These are phyloP conservation scores for Mycena citricolor DNA, from an alignment of 1,284 basidiomycete species.

Conservation along the genomic window DNA sequence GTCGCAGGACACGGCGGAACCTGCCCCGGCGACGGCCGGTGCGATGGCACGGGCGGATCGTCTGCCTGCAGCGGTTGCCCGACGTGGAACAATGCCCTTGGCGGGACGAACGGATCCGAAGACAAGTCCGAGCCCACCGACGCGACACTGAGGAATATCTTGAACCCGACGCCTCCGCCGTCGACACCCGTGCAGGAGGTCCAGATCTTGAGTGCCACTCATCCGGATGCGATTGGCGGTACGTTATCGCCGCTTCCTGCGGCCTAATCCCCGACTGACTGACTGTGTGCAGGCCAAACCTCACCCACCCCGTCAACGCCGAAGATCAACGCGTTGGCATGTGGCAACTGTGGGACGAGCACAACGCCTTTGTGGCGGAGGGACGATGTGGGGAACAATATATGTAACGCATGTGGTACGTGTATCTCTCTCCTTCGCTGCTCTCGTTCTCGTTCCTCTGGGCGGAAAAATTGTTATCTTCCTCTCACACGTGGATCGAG, in stretches of 20 bases:
- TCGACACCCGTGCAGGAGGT: neutral
- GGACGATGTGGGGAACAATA: constrained; percentile 92
- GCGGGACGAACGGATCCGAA: neutral
- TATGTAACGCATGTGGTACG: constrained; percentile 92
- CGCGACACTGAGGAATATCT: constrained; percentile 17
- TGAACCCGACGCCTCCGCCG: constrained; percentile 23
- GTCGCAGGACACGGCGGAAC: constrained; percentile 53
- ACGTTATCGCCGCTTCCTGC: too few species aligned
- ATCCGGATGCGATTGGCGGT: too few species aligned
- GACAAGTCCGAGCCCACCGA: constrained; percentile 10
- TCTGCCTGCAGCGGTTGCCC: constrained; percentile 91
- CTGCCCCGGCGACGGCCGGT: constrained; percentile 93
- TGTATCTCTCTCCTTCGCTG: constrained; percentile 29
- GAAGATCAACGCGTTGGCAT: constrained; percentile 77
- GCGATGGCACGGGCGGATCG: constrained; percentile 92
- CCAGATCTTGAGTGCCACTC: neutral
- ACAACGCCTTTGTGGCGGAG: constrained; percentile 93
- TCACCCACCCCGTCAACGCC: neutral
- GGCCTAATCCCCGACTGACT: too few species aligned
- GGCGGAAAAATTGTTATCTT: neutral
- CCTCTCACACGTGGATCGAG: too few species aligned
- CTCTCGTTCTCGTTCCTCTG: constrained; percentile 24
- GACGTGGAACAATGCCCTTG: constrained; percentile 81
- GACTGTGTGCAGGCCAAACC: too few species aligned
- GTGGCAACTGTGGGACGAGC: constrained; percentile 90